Conservation (phyloP, 768 basidiomycete species). For the Jaapia argillacea region DNA sequence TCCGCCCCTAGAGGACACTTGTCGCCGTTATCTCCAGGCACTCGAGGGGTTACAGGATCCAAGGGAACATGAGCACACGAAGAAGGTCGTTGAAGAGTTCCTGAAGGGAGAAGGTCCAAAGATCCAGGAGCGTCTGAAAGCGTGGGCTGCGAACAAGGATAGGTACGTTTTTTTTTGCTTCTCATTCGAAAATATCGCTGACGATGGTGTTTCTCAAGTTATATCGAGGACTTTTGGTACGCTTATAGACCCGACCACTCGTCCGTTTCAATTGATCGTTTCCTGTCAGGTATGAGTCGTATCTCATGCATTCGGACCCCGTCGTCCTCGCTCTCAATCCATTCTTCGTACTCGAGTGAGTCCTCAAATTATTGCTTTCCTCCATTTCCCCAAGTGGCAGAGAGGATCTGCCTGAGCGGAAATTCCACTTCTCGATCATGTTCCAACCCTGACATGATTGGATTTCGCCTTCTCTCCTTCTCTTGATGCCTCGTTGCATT, state of each 20-base stretch:
- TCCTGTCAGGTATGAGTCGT: slow-evolving; percentile 92
- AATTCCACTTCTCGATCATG: no score
- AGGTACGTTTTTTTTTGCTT: slow-evolving; percentile 39
- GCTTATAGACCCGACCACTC: no score
- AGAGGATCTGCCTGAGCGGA: no score
- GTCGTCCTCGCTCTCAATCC: slow-evolving; percentile 94
- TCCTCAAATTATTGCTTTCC: slow-evolving; percentile 8
- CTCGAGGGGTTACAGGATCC: slow-evolving; percentile 78
- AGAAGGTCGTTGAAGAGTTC: slow-evolving; percentile 70
- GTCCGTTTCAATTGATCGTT: no score
- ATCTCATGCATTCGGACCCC: slow-evolving; percentile 81
- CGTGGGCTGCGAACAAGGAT: slow-evolving; percentile 63
- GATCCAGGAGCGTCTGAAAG: slow-evolving; percentile 66
- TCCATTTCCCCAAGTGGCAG: no score
- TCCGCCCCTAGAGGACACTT: slow-evolving; percentile 82
- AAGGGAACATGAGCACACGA: slow-evolving; percentile 69
- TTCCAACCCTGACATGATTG: no score
- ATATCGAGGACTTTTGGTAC: slow-evolving; percentile 98
- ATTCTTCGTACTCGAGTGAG: slow-evolving; percentile 94
- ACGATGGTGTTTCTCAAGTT: slow-evolving; percentile 35
- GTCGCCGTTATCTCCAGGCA: slow-evolving; percentile 68
- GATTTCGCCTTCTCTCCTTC: no score
- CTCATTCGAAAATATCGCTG: background rate
- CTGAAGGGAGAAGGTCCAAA: slow-evolving; percentile 69
- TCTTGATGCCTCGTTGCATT: no score